Percentiles rank a stretch among this genome's conserved stretches.
These are phyloP conservation scores for Yarrowia galli DNA, from an alignment of 1,139 yeast species.

Conservation along the genomic window DNA sequence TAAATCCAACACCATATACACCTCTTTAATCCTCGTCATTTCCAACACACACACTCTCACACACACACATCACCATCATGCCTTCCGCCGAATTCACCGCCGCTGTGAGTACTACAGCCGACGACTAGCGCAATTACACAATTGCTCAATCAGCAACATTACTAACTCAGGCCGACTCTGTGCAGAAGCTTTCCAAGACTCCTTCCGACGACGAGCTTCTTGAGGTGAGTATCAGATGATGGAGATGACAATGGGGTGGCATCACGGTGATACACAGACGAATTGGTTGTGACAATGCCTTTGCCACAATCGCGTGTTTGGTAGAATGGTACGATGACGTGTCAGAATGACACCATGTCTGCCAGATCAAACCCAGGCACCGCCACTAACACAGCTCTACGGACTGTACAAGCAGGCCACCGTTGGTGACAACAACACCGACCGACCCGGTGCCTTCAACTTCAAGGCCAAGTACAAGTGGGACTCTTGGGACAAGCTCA, in stretches of 20 bases:
- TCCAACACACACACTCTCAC: conserved; percentile 15
- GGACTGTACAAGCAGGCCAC: conserved; percentile 97
- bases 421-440: conserved; percentile 87
- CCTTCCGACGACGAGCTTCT: conserved; percentile 89
- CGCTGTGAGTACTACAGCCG: conserved; percentile 45
- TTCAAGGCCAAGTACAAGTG: conserved; percentile 96
- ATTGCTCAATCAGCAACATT: background rate
- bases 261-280: background rate
- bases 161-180: conserved; percentile 71
- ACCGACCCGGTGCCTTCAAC: conserved; percentile 83
- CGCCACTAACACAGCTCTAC: conserved; percentile 57
- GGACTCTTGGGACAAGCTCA: conserved; percentile 77
- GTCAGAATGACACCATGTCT: too few species aligned
- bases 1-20: conserved; percentile 2
- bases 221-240: conserved; percentile 48
- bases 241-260: background rate
- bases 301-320: too few species aligned
- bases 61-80: conserved; percentile 42
- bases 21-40: background rate
- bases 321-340: background rate
- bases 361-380: too few species aligned
- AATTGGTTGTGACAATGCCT: too few species aligned
- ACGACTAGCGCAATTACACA: too few species aligned
- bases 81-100: conserved; percentile 47
- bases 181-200: conserved; percentile 73